Conservation (phyloP, 2,329 filamentous ascomycete genomes). For the Penicillium sp. region DNA sequence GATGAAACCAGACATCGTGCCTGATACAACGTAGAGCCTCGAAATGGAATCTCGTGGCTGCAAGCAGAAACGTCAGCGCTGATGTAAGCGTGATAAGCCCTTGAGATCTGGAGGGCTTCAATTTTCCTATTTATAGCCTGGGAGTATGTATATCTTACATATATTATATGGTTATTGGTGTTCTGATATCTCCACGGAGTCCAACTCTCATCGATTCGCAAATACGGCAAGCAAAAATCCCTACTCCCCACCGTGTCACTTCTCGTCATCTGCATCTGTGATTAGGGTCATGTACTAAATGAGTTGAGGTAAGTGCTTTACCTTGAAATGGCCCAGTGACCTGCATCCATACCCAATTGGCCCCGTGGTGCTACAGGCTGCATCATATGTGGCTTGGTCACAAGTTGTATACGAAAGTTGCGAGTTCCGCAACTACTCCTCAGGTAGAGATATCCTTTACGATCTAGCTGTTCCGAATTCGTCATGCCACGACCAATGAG, state of each 20-base stretch:
- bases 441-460: conserved; percentile 53
- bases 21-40: not conserved
- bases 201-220: conserved; percentile 54
- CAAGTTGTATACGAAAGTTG: conserved; percentile 48
- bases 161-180: no score
- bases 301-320: conserved; percentile 5
- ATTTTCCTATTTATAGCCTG: not conserved
- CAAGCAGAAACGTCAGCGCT: conserved; percentile 26
- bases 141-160: no score
- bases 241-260: conserved; percentile 14
- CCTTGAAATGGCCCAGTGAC: conserved; percentile 56
- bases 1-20: not conserved
- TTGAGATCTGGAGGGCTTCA: not conserved
- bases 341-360: conserved; percentile 59
- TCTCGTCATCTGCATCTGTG: conserved; percentile 10
- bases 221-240: conserved; percentile 54
- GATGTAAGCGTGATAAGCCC: conserved; percentile 24
- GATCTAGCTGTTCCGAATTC: conserved; percentile 30
- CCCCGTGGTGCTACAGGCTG: conserved; percentile 55
- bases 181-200: not conserved
- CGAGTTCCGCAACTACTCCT: conserved; percentile 43
- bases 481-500: conserved; percentile 21
- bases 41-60: conserved; percentile 25
- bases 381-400: conserved; percentile 54
- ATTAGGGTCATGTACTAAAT: not conserved